phyloP scores from a whole-genome alignment of 345 rosid genomes.

The Gossypioides kirkii region DNA sequence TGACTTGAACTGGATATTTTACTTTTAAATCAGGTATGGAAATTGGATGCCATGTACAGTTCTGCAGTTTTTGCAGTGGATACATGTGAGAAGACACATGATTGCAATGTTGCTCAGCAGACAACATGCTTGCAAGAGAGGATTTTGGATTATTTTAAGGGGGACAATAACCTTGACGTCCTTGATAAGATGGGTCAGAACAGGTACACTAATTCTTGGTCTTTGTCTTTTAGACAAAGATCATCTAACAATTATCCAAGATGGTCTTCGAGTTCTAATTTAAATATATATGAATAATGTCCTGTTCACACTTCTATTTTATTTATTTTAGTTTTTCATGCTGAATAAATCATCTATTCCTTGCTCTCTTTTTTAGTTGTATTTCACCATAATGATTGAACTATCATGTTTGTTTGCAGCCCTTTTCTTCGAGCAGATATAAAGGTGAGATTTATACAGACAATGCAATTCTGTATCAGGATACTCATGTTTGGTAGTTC shows the following conservation, averaged over 20 bases:
- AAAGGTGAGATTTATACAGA: constrained; percentile 50
- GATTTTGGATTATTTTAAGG: constrained; percentile 53
- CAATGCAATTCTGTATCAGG: constrained; percentile 15
- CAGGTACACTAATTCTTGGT: constrained; percentile 35
- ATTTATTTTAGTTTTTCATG: not conserved
- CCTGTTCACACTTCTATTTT: not conserved
- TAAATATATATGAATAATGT: not conserved
- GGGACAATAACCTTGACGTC: constrained; percentile 21
- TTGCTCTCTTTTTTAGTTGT: not conserved
- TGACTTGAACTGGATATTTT: constrained; percentile 5
- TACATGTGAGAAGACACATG: constrained; percentile 39
- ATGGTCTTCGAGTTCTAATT: not conserved
- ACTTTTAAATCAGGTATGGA: constrained; percentile 35
- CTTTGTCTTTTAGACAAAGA: not conserved
- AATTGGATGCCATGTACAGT: constrained; percentile 45
- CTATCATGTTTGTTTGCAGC: constrained; percentile 45
- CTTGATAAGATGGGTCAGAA: constrained; percentile 35
- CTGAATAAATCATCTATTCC: not conserved
- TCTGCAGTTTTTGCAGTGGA: constrained; percentile 41
- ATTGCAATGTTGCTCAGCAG: constrained; percentile 42
- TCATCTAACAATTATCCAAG: not conserved
- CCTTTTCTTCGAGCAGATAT: constrained; percentile 89
- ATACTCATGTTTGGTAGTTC: constrained; percentile 3
- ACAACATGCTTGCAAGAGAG: constrained; percentile 50
- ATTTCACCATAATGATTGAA: constrained; percentile 24